phyloP scores from a whole-genome alignment of 2,329 filamentous ascomycete genomes.

The Venturia asperata region DNA sequence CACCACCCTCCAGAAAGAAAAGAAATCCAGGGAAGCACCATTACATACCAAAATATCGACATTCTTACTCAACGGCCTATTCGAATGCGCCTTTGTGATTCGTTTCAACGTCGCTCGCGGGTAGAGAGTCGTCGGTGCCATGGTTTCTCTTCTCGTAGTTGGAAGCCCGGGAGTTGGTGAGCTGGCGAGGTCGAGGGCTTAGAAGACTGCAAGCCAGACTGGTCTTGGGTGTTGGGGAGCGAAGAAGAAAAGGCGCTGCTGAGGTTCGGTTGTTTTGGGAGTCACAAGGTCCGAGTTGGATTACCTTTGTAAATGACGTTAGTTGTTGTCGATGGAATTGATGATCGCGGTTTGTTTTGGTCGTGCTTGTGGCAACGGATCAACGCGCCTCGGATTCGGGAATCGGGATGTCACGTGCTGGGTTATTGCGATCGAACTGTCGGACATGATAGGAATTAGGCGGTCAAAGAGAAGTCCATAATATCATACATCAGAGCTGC shows the following conservation, averaged over 20 bases:
- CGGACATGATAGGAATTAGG: no score
- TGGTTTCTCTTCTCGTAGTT: conserved; percentile 27
- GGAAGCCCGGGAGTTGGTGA: neutral
- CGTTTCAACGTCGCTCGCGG: conserved; percentile 79
- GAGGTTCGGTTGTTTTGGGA: neutral
- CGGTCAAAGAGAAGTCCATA: no score
- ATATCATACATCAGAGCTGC: no score
- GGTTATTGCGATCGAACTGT: no score
- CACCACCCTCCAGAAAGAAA: neutral
- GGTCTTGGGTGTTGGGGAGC: neutral
- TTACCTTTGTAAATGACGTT: neutral
- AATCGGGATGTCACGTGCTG: no score
- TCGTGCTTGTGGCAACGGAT: neutral
- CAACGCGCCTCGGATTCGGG: no score
- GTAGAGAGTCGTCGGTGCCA: conserved; percentile 66
- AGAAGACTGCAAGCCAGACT: neutral
- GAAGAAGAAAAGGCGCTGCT: neutral
- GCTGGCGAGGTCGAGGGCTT: neutral
- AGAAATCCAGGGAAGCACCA: conserved; percentile 26
- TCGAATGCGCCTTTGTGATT: conserved; percentile 82
- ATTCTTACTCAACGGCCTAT: conserved; percentile 73
- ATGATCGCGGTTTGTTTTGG: conserved; percentile 1
- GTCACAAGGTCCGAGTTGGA: no score
- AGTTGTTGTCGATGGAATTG: neutral
- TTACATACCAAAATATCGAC: conserved; percentile 66